Base-by-base conservation (phyloP, 139 green algal species). In the Coccomyxa sp. region DNA sequence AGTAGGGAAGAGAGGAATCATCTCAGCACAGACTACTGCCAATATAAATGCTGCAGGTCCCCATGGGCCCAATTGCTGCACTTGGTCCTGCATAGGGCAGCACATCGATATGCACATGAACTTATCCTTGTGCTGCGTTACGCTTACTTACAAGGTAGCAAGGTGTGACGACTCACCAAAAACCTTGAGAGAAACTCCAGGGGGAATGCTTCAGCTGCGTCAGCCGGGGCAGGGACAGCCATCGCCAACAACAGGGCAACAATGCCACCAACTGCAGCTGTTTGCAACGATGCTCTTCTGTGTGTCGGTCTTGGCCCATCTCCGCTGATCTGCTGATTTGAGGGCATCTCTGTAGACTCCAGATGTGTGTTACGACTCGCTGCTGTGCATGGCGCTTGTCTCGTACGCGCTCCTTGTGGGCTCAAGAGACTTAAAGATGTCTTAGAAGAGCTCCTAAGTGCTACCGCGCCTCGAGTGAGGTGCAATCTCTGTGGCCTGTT, bases 1-100 rank as follows among this genome's bases (percentile, higher is more conserved):
- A 33, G 85, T 97, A 7, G 93, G 93, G 41, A 97, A 90, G 16
- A 97, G 83, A 6, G 93, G 93, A 14, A 97, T 87, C 84, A 93
- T 91, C 88, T 97, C 92, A 29, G 75, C 80, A 0, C 86, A n/a
- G 70, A 88, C 88, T 1, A 96, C 87, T 18, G 87, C 81, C 24
- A 77, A 24, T 12, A 95, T 78, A 76, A 96, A 95, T 12, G 88
- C 38, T 0, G 88, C 79, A 0, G 78, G 78, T 24, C 93, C 93
- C 54, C 78, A 81, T 0, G 92, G 88, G 0, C 93, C 93, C 74
- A 95, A 78, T 3, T 71, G 76, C 40, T 95, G 86, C 27, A 95
- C 85, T 37, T 86, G 74, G 27, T 90, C 87, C 89, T 91, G 86
- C 38, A 77, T 22, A 72, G 10, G 34, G 68, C 68, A 64, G 50